A percentile compares a stretch with the other conserved stretches of the same genome.
Evolutionary conservation across 495 filamentous ascomycete genomes (phyloP).

Genomic region (Talaromyces thailandensis): DNA sequence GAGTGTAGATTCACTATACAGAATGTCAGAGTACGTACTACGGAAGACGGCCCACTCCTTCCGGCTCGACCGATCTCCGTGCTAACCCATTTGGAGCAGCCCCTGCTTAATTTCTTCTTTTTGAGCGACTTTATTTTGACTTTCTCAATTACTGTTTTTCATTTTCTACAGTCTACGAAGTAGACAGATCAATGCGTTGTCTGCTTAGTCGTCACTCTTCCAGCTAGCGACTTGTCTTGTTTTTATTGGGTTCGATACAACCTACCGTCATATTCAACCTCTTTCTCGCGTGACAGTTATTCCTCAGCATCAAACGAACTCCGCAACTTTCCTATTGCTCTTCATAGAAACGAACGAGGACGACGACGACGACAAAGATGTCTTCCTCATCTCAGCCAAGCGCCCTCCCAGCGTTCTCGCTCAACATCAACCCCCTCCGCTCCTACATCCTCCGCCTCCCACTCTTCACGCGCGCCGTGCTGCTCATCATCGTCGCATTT

Average conservation of each 20-base stretch:
- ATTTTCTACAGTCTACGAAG: not conserved
- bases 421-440: conserved; percentile 41
- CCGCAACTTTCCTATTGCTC: conserved; percentile 9
- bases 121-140: not conserved
- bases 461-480: conserved; percentile 69
- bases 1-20: too few species aligned
- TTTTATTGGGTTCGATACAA: not conserved
- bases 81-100: not conserved
- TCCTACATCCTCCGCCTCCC: conserved; percentile 80
- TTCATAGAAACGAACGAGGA: not conserved
- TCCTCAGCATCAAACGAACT: not conserved
- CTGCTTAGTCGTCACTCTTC: not conserved
- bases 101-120: not conserved
- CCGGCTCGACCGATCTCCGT: not conserved
- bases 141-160: not conserved
- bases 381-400: conserved; percentile 13
- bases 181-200: not conserved
- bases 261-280: not conserved
- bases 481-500: conserved; percentile 57
- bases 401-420: conserved; percentile 34
- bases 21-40: too few species aligned
- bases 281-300: not conserved
- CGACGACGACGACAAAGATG: not conserved
- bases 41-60: not conserved
- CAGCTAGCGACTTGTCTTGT: not conserved